These are phyloP conservation scores for Ceratocystis colombiana DNA, from an alignment of 2,329 filamentous ascomycete species.

Conservation along the genomic window DNA sequence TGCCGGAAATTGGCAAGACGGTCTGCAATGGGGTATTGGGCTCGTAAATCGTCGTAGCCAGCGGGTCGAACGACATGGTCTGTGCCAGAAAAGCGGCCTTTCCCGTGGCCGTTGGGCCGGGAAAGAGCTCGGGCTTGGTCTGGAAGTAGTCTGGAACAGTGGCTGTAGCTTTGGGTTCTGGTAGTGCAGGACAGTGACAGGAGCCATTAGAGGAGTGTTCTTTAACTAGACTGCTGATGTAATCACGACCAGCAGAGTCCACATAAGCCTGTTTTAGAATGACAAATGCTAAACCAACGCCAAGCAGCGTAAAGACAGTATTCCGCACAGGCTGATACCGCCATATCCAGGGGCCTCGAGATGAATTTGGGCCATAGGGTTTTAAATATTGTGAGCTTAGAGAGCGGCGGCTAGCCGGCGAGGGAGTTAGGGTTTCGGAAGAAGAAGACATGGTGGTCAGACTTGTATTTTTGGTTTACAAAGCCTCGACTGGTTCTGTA, in stretches of 20 bases:
- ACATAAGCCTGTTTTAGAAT: constrained; percentile 32
- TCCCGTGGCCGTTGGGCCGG: constrained; percentile 61
- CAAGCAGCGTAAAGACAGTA: constrained; percentile 29
- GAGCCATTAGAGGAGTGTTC: constrained; percentile 8
- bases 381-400: background rate
- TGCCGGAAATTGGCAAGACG: constrained; percentile 53
- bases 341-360: constrained; percentile 2
- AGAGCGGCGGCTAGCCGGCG: background rate
- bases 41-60: constrained; percentile 45
- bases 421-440: background rate
- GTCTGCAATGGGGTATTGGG: constrained; percentile 64
- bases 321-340: constrained; percentile 23
- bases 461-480: background rate
- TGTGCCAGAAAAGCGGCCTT: constrained; percentile 59
- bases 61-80: constrained; percentile 57
- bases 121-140: constrained; percentile 49
- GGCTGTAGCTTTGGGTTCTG: constrained; percentile 29
- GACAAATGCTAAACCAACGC: constrained; percentile 34
- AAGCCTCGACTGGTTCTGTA: background rate
- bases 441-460: background rate
- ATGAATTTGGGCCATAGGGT: background rate
- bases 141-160: constrained; percentile 54
- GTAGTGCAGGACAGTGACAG: constrained; percentile 31
- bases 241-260: constrained; percentile 24
- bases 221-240: constrained; percentile 23